These are phyloP conservation scores for Aspergillus candidus DNA, from an alignment of 2,329 filamentous ascomycete species.

Conservation along the genomic window DNA sequence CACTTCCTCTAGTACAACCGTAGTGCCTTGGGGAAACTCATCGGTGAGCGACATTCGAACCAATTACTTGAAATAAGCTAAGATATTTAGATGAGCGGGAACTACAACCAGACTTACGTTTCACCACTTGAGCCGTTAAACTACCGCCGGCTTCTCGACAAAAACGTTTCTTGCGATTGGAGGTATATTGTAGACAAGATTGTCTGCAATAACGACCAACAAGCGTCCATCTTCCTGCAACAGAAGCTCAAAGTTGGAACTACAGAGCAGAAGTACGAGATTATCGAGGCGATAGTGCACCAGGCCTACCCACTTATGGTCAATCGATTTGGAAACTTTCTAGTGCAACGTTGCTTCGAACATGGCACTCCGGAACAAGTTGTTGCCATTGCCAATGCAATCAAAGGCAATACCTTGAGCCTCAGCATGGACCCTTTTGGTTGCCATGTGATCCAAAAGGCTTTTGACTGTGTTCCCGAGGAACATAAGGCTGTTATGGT, in stretches of 20 bases:
- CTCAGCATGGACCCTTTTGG: conserved; percentile 98
- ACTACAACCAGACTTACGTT: conserved; percentile 68
- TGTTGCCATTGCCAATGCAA: conserved; percentile 86
- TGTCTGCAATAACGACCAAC: conserved; percentile 97
- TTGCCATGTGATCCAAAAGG: conserved; percentile 97
- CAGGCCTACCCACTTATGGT: conserved; percentile 96
- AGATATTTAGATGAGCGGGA: conserved; percentile 31
- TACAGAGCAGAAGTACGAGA: conserved; percentile 91
- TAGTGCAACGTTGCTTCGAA: conserved; percentile 97
- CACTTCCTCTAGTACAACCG: conserved; percentile 42
- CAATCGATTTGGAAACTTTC: conserved; percentile 97
- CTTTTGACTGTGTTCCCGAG: conserved; percentile 94
- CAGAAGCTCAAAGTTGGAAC: conserved; percentile 98
- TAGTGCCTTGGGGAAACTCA: conserved; percentile 30
- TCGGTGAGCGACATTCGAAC: conserved; percentile 47
- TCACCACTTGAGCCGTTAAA: conserved; percentile 88
- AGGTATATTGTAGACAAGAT: conserved; percentile 99
- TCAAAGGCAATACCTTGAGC: conserved; percentile 86
- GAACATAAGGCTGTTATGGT: conserved; percentile 99
- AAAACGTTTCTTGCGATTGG: conserved; percentile 97
- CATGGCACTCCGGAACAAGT: conserved; percentile 94
- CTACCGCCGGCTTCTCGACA: conserved; percentile 89
- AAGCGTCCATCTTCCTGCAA: conserved; percentile 96
- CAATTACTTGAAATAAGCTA: conserved; percentile 15
- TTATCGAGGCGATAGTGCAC: conserved; percentile 90